Evolutionary conservation across 495 filamentous ascomycete species (phyloP).

Genomic region (Peziza echinospora): DNA sequence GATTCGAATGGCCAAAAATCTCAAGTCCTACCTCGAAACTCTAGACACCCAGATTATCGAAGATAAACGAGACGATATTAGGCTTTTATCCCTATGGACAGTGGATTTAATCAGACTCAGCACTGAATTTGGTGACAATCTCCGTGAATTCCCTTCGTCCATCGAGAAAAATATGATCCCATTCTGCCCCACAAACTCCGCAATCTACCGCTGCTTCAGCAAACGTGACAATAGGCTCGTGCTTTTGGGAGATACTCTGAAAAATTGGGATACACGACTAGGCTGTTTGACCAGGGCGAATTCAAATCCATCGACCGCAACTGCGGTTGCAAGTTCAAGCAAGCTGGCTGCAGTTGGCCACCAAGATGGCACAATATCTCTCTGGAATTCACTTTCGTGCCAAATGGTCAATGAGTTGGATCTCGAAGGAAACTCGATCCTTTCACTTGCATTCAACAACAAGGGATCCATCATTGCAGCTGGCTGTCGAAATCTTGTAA

Average conservation of each 20-base stretch:
- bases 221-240: background rate
- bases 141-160: background rate
- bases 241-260: conserved; percentile 2
- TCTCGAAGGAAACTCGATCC: conserved; percentile 2
- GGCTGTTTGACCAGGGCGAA: conserved; percentile 2
- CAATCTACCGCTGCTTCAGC: conserved; percentile 6
- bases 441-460: conserved; percentile 3
- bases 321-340: background rate
- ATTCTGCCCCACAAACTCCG: background rate
- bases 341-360: conserved; percentile 1
- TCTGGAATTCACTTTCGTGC: conserved; percentile 2
- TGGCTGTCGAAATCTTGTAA: conserved; percentile 2
- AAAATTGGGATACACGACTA: conserved; percentile 1
- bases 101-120: conserved; percentile 19
- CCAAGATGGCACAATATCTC: background rate
- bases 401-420: conserved; percentile 1
- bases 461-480: conserved; percentile 4
- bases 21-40: background rate
- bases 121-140: conserved; percentile 7
- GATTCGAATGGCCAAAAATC: background rate
- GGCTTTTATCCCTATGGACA: conserved; percentile 22
- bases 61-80: conserved; percentile 3
- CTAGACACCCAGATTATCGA: background rate
- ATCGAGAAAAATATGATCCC: background rate
- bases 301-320: background rate